phyloP scores from a whole-genome alignment of 2,329 filamentous ascomycete species.

The Lasiodiplodia hormozganensis region DNA sequence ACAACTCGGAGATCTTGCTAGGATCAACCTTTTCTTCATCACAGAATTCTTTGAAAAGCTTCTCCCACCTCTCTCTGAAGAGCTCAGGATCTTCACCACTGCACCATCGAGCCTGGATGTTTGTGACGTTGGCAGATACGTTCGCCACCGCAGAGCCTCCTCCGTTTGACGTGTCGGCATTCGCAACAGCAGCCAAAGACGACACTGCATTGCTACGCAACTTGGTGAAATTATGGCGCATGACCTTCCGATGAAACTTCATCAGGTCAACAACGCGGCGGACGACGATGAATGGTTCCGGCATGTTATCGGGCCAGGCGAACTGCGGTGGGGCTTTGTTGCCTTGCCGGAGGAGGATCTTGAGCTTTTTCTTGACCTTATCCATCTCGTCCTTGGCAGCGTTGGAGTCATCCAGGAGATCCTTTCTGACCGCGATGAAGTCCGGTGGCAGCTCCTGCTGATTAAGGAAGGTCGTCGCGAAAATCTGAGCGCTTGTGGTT shows the following conservation, averaged over 20 bases:
- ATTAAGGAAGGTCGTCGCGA: constrained; percentile 86
- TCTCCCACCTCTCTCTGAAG: constrained; percentile 97
- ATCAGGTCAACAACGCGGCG: constrained; percentile 92
- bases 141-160: constrained; percentile 43
- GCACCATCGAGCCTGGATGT: constrained; percentile 93
- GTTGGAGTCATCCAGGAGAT: constrained; percentile 95
- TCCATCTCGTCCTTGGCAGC: constrained; percentile 99
- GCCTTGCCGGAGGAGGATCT: constrained; percentile 88
- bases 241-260: constrained; percentile 95
- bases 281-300: constrained; percentile 92
- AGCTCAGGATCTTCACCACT: constrained; percentile 93
- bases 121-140: constrained; percentile 35
- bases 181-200: constrained; percentile 58
- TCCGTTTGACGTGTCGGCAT: constrained; percentile 29
- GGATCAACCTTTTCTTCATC: constrained; percentile 98
- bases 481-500: constrained; percentile 95
- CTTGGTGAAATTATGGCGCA: constrained; percentile 91
- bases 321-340: constrained; percentile 93
- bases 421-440: constrained; percentile 89
- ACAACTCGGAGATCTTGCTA: constrained; percentile 97
- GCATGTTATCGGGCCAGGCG: constrained; percentile 95
- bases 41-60: constrained; percentile 94
- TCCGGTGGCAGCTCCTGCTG: constrained; percentile 84
- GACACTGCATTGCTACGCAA: constrained; percentile 72
- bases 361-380: constrained; percentile 99